Conservation (phyloP, 768 basidiomycete genomes). For the Panellus pusillus region DNA sequence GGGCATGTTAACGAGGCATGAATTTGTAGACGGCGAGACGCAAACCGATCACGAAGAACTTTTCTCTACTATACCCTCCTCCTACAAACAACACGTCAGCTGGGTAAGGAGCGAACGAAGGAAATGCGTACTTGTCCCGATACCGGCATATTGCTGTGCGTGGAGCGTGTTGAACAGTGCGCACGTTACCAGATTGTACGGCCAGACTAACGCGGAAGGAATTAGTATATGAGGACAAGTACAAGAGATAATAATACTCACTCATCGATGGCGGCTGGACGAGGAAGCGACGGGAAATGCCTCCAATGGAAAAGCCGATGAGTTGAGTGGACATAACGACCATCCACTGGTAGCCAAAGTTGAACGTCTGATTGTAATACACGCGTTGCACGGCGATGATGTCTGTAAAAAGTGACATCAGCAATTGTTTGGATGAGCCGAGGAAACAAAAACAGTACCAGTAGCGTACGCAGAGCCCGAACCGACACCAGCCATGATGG, state of each 20-base stretch:
- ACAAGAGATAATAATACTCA: no score
- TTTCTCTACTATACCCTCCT: constrained; percentile 51
- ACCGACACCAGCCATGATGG: constrained; percentile 75
- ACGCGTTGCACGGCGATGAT: constrained; percentile 63
- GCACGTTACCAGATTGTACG: constrained; percentile 79
- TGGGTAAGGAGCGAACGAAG: no score
- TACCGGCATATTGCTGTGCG: constrained; percentile 55
- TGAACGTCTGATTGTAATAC: constrained; percentile 57
- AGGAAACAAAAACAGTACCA: no score
- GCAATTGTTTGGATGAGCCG: no score
- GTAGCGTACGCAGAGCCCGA: no score
- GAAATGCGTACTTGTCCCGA: constrained; percentile 65
- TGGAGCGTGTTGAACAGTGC: constrained; percentile 89
- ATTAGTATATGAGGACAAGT: no score
- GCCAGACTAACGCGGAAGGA: constrained; percentile 52
- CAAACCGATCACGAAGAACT: constrained; percentile 67
- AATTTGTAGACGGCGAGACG: constrained; percentile 53
- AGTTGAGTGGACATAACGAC: constrained; percentile 64
- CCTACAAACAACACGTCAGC: no score
- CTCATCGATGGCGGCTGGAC: constrained; percentile 84
- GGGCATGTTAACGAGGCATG: not conserved
- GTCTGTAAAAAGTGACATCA: constrained; percentile 55
- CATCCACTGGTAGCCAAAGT: constrained; percentile 61
- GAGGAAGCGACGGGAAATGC: constrained; percentile 74
- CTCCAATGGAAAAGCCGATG: constrained; percentile 71